phyloP scores from a whole-genome alignment of 129 eudicot genomes.

The Ambrosia artemisiifolia region DNA sequence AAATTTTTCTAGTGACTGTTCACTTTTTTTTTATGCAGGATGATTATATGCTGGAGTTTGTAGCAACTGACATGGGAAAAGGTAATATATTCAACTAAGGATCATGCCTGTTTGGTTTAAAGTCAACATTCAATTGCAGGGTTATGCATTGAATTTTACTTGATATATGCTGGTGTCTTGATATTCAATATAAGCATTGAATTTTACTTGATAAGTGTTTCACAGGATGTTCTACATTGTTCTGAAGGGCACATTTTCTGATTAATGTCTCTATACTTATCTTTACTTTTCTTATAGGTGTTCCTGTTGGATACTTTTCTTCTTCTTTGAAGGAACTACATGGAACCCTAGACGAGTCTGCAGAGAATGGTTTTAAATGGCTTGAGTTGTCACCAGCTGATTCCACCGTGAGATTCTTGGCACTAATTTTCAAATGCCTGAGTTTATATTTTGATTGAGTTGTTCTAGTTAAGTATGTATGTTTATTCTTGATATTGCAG shows the following conservation, averaged over 20 bases:
- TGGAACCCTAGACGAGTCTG: constrained; percentile 33
- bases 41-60: constrained; percentile 55
- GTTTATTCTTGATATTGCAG: constrained; percentile 40
- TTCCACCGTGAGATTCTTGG: constrained; percentile 47
- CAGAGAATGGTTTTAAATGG: constrained; percentile 45
- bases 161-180: too few relatives aligned
- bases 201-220: constrained; percentile 11
- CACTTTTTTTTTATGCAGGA: constrained; percentile 50
- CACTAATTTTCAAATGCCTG: neutral
- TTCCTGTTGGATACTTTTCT: constrained; percentile 66
- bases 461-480: constrained; percentile 2
- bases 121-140: neutral
- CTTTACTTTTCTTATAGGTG: constrained; percentile 47
- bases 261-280: neutral
- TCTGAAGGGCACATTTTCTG: neutral
- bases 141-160: neutral
- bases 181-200: neutral
- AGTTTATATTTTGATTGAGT: neutral
- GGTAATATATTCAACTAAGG: constrained; percentile 38
- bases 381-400: constrained; percentile 59
- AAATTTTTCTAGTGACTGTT: constrained; percentile 5
- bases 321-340: constrained; percentile 55
- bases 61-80: constrained; percentile 73
- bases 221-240: neutral
- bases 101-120: neutral